Percentiles rank a stretch among this genome's conserved stretches.
Conservation (phyloP, 192 early-diverging fungal genomes). For the Umbelopsis sp. region DNA sequence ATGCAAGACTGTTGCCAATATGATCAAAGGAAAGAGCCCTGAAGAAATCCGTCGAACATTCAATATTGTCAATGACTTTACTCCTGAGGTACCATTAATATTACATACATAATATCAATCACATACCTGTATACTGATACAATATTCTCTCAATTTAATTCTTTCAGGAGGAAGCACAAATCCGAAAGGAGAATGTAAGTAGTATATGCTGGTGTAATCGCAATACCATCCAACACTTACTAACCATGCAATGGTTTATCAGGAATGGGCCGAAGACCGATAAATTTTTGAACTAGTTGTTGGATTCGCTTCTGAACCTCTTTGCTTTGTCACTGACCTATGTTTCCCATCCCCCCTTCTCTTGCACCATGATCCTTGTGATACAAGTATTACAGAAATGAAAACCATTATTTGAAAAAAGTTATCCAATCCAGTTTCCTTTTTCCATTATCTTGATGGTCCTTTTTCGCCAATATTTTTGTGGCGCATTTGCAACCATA, state of each 20-base stretch:
- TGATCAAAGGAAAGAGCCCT: slow-evolving; percentile 94
- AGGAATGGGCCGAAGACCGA: slow-evolving; percentile 50
- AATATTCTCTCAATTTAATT: neutral
- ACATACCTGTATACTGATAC: neutral
- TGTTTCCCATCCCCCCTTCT: no score
- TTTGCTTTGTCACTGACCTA: no score
- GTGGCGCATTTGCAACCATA: no score
- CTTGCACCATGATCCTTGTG: neutral
- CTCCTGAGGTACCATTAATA: slow-evolving; percentile 58
- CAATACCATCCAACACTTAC: neutral
- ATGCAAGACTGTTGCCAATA: slow-evolving; percentile 98
- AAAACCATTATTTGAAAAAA: no score
- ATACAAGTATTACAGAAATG: neutral
- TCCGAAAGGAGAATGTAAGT: slow-evolving; percentile 71
- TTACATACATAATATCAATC: neutral
- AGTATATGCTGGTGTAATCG: neutral
- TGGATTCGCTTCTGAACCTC: neutral
- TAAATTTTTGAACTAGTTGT: slow-evolving; percentile 14
- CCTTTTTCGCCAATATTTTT: no score
- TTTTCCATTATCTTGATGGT: no score
- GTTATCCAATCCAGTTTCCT: no score
- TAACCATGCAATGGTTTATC: neutral
- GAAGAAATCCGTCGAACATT: slow-evolving; percentile 95
- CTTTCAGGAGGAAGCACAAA: slow-evolving; percentile 83
- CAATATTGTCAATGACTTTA: slow-evolving; percentile 97